These are phyloP conservation scores for Candida tetrigidarum DNA, from an alignment of 1,139 yeast genomes.

Conservation along the genomic window DNA sequence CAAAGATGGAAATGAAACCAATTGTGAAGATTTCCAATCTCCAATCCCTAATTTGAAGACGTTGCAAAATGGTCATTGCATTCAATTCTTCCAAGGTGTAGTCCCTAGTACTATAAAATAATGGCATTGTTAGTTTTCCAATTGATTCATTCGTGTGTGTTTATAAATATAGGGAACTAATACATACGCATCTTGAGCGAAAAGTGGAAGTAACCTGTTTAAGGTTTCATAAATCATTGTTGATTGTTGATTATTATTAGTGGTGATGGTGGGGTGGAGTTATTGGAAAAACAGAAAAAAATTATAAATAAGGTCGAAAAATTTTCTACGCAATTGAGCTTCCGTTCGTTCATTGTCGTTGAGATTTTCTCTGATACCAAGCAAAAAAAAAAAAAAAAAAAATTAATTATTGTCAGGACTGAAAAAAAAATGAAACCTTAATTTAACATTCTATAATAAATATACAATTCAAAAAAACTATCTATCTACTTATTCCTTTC, in stretches of 20 bases:
- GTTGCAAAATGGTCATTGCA: slow-evolving; percentile 51
- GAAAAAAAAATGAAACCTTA: background rate
- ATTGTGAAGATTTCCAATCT: slow-evolving; percentile 65
- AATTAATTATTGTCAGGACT: too few species aligned
- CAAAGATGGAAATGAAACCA: slow-evolving; percentile 50
- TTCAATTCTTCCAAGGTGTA: slow-evolving; percentile 55
- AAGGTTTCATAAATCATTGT: slow-evolving; percentile 17
- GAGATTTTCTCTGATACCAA: background rate
- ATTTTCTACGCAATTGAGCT: background rate
- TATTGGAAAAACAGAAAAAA: background rate
- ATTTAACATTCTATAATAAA: background rate
- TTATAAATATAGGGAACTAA: too few species aligned
- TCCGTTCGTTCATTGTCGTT: background rate
- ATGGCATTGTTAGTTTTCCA: slow-evolving; percentile 12
- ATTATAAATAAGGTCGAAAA: slow-evolving; percentile 4
- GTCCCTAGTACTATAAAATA: slow-evolving; percentile 10
- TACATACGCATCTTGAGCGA: slow-evolving; percentile 14
- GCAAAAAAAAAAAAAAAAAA: too few species aligned
- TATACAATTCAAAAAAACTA: too few species aligned
- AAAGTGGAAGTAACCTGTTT: slow-evolving; percentile 16
- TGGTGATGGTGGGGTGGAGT: background rate
- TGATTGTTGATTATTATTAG: too few species aligned
- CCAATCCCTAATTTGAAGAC: slow-evolving; percentile 71
- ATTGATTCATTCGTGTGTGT: background rate
- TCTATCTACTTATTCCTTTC: slow-evolving; percentile 17